Evolutionary conservation across 2,329 filamentous ascomycete species (phyloP).

Genomic region (Phyllosticta citrichinensis): DNA sequence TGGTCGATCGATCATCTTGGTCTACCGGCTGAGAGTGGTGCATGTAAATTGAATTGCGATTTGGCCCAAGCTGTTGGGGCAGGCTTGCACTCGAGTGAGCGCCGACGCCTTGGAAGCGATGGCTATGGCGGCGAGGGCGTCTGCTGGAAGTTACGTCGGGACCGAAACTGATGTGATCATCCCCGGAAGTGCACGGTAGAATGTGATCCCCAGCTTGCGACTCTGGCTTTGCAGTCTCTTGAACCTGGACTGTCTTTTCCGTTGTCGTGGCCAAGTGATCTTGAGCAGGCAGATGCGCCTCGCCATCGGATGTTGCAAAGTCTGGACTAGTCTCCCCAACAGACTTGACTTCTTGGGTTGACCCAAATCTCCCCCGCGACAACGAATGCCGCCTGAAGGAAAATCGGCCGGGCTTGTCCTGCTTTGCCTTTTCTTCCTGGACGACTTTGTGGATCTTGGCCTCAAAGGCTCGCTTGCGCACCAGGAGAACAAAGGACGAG

Average conservation of each 20-base stretch:
- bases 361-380: background rate
- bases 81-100: constrained; percentile 22
- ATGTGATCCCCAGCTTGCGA: background rate
- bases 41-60: background rate
- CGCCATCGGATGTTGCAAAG: background rate
- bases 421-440: constrained; percentile 17
- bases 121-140: constrained; percentile 11
- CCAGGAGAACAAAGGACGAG: constrained; percentile 52
- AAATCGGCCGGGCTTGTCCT: background rate
- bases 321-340: background rate
- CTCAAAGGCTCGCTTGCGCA: constrained; percentile 53
- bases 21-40: background rate
- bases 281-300: background rate
- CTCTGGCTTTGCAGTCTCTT: background rate
- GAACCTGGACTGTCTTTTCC: background rate
- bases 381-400: background rate
- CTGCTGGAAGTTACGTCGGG: constrained; percentile 16
- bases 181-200: background rate
- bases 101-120: constrained; percentile 26
- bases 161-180: constrained; percentile 22
- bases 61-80: constrained; percentile 10
- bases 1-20: background rate
- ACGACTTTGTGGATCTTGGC: constrained; percentile 47
- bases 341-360: background rate
- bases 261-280: background rate